These are phyloP conservation scores for Meyerozyma guilliermondii DNA, from an alignment of 1,139 yeast genomes.

Conservation along the genomic window DNA sequence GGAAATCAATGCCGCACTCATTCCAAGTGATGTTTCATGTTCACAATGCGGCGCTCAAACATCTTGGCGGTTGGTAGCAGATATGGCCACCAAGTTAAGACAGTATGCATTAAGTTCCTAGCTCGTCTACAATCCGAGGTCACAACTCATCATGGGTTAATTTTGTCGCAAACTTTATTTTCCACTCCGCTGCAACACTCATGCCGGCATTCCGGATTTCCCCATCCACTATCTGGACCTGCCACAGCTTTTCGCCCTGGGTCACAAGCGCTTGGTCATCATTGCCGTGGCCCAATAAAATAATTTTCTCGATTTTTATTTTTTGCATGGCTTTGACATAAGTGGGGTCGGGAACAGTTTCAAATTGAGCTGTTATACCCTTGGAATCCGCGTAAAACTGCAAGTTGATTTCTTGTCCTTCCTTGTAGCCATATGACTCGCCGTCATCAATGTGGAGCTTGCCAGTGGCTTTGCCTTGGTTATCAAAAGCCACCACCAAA, in stretches of 20 bases:
- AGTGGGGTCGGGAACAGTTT: conserved; percentile 13
- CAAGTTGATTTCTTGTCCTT: conserved; percentile 44
- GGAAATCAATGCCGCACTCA: conserved; percentile 1
- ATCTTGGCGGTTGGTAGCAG: conserved; percentile 6
- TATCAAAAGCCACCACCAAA: conserved; percentile 30
- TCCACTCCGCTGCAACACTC: conserved; percentile 47
- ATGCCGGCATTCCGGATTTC: conserved; percentile 54
- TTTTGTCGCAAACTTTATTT: conserved; percentile 15
- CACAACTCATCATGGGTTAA: conserved; percentile 27
- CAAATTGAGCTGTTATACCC: conserved; percentile 13
- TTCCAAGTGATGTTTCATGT: conserved; percentile 5
- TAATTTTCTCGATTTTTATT: conserved; percentile 53
- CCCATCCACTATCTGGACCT: conserved; percentile 15
- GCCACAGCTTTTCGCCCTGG: conserved; percentile 33
- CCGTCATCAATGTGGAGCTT: conserved; percentile 24
- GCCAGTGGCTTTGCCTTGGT: conserved; percentile 14
- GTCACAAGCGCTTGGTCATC: conserved; percentile 19
- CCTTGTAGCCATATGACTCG: conserved; percentile 43
- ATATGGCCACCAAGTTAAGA: conserved; percentile 8
- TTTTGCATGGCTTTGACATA: conserved; percentile 17
- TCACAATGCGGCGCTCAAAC: conserved; percentile 3
- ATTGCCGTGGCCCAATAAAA: conserved; percentile 41
- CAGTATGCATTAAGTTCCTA: conserved; percentile 7
- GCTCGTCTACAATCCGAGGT: not conserved
- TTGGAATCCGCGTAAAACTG: conserved; percentile 21